These are phyloP conservation scores for Trametes sanguinea DNA, from an alignment of 768 basidiomycete genomes.

Conservation along the genomic window DNA sequence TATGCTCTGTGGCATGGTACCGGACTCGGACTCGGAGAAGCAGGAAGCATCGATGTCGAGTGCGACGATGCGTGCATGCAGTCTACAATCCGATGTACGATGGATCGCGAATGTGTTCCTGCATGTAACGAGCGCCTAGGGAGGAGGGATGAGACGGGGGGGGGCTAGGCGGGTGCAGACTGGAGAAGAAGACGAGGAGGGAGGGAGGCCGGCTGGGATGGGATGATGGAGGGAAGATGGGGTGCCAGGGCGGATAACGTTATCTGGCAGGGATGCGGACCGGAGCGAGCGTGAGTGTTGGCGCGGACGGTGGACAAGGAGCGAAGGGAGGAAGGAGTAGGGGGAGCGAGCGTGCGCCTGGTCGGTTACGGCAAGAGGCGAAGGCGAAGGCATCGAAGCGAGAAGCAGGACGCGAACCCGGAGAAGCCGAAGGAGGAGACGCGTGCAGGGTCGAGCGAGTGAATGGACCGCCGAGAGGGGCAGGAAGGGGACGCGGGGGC, in stretches of 20 bases:
- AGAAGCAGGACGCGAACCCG: neutral
- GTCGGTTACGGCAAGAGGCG: conserved; percentile 11
- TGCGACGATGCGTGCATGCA: too few relatives aligned
- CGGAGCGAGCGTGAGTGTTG: conserved; percentile 2
- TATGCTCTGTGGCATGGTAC: too few relatives aligned
- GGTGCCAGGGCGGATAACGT: conserved; percentile 6
- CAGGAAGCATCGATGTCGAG: neutral
- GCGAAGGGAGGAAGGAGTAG: too few relatives aligned
- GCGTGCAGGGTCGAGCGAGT: neutral
- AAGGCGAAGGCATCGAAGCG: neutral
- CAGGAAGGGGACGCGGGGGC: neutral
- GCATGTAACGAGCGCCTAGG: too few relatives aligned
- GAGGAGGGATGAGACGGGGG: neutral
- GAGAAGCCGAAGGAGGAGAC: neutral
- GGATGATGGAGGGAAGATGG: neutral
- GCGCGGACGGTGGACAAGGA: neutral
- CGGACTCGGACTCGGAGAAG: neutral
- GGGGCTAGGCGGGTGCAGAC: conserved; percentile 1
- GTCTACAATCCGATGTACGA: too few relatives aligned
- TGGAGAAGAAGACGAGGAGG: neutral
- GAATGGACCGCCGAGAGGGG: neutral
- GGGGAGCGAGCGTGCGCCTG: neutral
- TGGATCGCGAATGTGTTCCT: too few relatives aligned
- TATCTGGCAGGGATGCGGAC: conserved; percentile 15
- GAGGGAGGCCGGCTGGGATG: neutral